Conservation (phyloP, 176 grass and related monocot species). For the Urochloa ruziziensis region DNA sequence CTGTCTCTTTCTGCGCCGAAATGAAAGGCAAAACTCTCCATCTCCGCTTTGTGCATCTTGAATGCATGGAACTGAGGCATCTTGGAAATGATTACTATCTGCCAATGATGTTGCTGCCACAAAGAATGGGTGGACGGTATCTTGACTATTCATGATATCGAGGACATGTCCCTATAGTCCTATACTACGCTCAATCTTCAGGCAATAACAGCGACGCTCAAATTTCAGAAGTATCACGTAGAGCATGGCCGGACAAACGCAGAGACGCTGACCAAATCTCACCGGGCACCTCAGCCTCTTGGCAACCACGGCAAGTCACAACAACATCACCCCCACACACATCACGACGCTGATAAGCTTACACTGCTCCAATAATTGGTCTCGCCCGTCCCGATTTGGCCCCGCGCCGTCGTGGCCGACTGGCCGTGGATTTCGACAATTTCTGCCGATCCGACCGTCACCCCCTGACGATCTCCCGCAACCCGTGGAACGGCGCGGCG, state of each 20-base stretch:
- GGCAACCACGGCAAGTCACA: background rate
- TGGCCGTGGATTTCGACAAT: background rate
- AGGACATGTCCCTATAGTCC: background rate
- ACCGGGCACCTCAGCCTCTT: background rate
- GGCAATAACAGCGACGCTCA: background rate
- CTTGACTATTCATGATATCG: background rate
- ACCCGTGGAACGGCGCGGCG: background rate
- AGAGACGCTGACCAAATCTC: slow-evolving; percentile 1
- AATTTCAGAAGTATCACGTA: background rate
- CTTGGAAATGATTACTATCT: background rate
- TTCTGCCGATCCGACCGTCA: background rate
- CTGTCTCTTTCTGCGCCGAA: background rate
- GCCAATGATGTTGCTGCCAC: background rate
- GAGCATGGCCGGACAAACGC: no score
- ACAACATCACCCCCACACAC: background rate
- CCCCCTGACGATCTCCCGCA: background rate
- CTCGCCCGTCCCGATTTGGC: background rate
- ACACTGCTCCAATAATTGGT: background rate
- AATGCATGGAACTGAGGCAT: background rate
- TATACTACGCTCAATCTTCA: background rate
- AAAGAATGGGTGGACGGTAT: background rate
- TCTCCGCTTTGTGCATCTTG: background rate
- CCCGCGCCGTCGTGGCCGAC: background rate
- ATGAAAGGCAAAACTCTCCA: background rate
- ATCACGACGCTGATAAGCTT: background rate